A percentile compares a stretch with the other conserved stretches of the same genome.
Evolutionary conservation across 441 rosid species (phyloP).

Genomic region (Populus tomentosa): DNA sequence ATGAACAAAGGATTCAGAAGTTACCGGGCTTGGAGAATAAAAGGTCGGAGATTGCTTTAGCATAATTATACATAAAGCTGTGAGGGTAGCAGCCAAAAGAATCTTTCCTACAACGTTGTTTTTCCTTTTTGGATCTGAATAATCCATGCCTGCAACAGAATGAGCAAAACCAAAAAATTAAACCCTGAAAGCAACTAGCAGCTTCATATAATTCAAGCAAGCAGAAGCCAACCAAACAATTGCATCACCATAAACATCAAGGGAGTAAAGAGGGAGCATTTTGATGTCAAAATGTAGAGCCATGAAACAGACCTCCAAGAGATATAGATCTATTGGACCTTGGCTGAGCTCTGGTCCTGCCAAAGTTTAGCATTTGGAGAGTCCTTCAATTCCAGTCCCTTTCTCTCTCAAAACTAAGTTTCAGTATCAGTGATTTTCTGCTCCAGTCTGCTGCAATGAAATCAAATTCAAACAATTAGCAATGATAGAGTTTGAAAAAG

Average conservation of each 20-base stretch:
- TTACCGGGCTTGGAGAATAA: slow-evolving; percentile 62
- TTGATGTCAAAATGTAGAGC: neutral
- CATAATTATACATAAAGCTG: slow-evolving; percentile 88
- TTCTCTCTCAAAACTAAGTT: slow-evolving; percentile 2
- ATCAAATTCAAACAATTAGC: slow-evolving; percentile 14
- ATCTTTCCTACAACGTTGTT: slow-evolving; percentile 60
- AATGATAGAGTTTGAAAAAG: neutral
- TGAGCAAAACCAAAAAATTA: slow-evolving; percentile 25
- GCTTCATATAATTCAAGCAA: slow-evolving; percentile 37
- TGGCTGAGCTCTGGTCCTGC: slow-evolving; percentile 68
- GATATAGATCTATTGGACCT: slow-evolving; percentile 72
- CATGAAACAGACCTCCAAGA: slow-evolving; percentile 45
- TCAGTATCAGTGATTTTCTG: slow-evolving; percentile 16
- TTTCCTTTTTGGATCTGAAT: slow-evolving; percentile 82
- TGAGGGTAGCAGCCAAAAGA: slow-evolving; percentile 73
- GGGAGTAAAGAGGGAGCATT: neutral
- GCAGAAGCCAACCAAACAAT: slow-evolving; percentile 22
- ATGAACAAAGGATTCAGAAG: neutral
- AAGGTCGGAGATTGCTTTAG: slow-evolving; percentile 86
- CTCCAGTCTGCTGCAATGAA: slow-evolving; percentile 21
- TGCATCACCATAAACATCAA: neutral
- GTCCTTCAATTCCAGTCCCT: slow-evolving; percentile 15
- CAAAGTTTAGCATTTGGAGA: slow-evolving; percentile 66
- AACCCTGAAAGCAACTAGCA: slow-evolving; percentile 6
- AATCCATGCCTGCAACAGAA: slow-evolving; percentile 68